Evolutionary conservation across 305 asterid genomes (phyloP).

Genomic region (Vinca major): DNA sequence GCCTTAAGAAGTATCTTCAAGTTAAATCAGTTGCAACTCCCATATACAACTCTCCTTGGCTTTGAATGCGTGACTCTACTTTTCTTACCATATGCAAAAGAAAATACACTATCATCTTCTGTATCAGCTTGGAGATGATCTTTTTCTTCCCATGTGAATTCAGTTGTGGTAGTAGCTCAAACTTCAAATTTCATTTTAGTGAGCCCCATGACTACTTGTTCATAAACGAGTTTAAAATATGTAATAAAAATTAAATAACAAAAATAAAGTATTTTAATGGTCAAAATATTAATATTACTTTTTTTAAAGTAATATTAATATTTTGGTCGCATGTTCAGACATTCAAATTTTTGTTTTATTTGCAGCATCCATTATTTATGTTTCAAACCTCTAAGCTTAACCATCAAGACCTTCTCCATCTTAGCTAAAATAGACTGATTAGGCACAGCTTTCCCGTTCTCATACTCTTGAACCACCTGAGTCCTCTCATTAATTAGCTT

Average conservation of each 20-base stretch:
- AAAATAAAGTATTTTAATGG: no score
- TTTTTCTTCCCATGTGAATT: background rate
- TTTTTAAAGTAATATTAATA: no score
- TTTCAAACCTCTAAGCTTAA: constrained; percentile 27
- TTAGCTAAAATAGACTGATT: constrained; percentile 31
- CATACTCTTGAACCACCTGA: constrained; percentile 35
- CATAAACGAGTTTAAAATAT: no score
- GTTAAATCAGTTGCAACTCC: constrained; percentile 60
- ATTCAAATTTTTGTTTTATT: no score
- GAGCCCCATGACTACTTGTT: no score
- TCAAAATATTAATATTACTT: no score
- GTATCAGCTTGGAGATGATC: background rate
- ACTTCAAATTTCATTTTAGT: no score
- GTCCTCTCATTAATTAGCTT: constrained; percentile 30
- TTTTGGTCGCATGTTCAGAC: no score
- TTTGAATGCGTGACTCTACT: constrained; percentile 13
- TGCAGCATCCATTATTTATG: constrained; percentile 6
- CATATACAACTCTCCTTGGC: constrained; percentile 67
- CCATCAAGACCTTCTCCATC: constrained; percentile 32
- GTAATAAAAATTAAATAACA: no score
- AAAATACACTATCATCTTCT: background rate
- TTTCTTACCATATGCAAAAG: background rate
- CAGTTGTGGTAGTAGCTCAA: background rate
- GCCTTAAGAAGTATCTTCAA: constrained; percentile 52
- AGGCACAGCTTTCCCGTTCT: constrained; percentile 39